Conservation (phyloP, 2,329 filamentous ascomycete genomes). For the Fusarium paranaense region DNA sequence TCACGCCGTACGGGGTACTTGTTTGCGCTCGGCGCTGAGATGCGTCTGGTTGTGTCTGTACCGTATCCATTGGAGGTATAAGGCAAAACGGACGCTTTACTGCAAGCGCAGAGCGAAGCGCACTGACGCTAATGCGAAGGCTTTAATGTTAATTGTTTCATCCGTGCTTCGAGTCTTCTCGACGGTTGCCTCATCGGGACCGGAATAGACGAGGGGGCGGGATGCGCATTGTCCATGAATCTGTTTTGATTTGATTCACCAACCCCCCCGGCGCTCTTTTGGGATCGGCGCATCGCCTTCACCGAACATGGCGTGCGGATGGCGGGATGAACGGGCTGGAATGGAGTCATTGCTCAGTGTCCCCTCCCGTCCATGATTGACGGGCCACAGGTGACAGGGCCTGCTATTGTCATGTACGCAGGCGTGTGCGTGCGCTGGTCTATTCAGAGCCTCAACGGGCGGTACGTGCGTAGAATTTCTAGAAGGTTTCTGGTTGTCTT, state of each 20-base stretch:
- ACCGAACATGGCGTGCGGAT: slow-evolving; percentile 38
- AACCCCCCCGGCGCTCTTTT: slow-evolving; percentile 27
- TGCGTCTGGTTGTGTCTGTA: slow-evolving; percentile 21
- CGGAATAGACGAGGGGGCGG: slow-evolving; percentile 27
- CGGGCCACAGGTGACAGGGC: background rate
- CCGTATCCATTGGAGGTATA: background rate
- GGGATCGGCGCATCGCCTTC: slow-evolving; percentile 38
- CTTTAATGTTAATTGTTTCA: slow-evolving; percentile 43
- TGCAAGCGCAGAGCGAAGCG: slow-evolving; percentile 2
- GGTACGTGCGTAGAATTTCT: slow-evolving; percentile 35
- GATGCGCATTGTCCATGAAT: slow-evolving; percentile 27
- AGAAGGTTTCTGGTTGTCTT: slow-evolving; percentile 24
- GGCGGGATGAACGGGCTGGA: slow-evolving; percentile 33
- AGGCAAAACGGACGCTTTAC: slow-evolving; percentile 1
- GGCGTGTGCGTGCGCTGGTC: slow-evolving; percentile 8
- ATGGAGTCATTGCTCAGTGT: slow-evolving; percentile 29
- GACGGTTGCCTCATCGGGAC: slow-evolving; percentile 33
- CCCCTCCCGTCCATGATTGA: slow-evolving; percentile 11
- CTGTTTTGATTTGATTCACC: slow-evolving; percentile 35
- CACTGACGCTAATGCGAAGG: slow-evolving; percentile 27
- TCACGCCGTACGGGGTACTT: slow-evolving; percentile 6
- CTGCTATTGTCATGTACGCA: slow-evolving; percentile 12
- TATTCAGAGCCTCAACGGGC: slow-evolving; percentile 21
- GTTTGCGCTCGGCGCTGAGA: slow-evolving; percentile 17
- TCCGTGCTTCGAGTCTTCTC: slow-evolving; percentile 31